Base-by-base conservation (phyloP, 768 basidiomycete genomes). In the Pleurotus giganteus region DNA sequence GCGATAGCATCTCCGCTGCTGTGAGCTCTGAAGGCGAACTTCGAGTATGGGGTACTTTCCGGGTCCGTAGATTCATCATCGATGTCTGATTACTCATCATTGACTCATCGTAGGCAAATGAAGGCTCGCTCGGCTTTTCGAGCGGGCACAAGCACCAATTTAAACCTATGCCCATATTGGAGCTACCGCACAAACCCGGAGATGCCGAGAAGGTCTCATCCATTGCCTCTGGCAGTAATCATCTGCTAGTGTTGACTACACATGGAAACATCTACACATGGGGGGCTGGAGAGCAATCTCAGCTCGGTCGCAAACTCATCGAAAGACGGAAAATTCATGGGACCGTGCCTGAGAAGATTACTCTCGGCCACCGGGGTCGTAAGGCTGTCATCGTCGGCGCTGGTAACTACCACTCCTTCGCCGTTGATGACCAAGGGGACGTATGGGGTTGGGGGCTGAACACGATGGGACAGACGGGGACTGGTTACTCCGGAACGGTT, bases 361-460 rank as follows among this genome's bases (percentile, higher is more conserved):
- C 82, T 1, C 79, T 98, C n/a, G 86, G 87, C 17, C 71, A 66
- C 23, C 82, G 86, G n/a, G 66, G 73, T 24, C 81, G 86, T 62
- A 74, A 73, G 69, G 75, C 73, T 42, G 84, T 86, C 11, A 73
- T 71, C 37, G 74, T 98, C 57, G 93, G 93, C 3, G 82, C 93
- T 0, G 95, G 96, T 5, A 79, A 80, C 49, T 91, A 85, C 69
- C 89, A 91, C 63, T 95, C 93, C 0, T 98, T 97, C 63, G 95
- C 94, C 2, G 84, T 98, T 54, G 88, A 94, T 66, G 82, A 88
- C 50, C 72, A 77, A 4, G 94, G 93, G 26, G 82, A 80, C 46
- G 89, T 96, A 7, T 98, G 88, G 86, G 93, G 84, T 11, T 98
- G 96, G 96, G 96, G 96, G n/a, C 75, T 94, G 56, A 97, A 98